These are phyloP conservation scores for Suillus subalutaceus DNA, from an alignment of 768 basidiomycete species.

Conservation along the genomic window DNA sequence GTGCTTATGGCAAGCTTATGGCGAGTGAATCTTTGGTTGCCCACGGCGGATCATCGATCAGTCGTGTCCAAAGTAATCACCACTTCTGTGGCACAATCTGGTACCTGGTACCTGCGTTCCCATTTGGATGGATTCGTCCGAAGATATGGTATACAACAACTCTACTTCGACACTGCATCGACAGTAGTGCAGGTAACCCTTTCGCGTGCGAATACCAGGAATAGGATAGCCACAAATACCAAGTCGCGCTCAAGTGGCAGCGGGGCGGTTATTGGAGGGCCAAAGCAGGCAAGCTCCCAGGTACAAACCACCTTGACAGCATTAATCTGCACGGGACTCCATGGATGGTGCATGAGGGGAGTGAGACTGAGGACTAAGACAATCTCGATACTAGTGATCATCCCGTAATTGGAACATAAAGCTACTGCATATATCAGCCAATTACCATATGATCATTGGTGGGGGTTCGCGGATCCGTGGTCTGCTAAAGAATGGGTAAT, in stretches of 20 bases:
- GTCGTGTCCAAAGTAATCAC: neutral
- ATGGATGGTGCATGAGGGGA: slow-evolving; percentile 69
- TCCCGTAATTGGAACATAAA: slow-evolving; percentile 62
- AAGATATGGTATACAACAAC: slow-evolving; percentile 31
- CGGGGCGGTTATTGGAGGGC: slow-evolving; percentile 42
- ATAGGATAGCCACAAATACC: slow-evolving; percentile 24
- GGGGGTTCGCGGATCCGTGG: slow-evolving; percentile 19
- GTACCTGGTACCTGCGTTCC: slow-evolving; percentile 49
- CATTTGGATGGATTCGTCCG: slow-evolving; percentile 54
- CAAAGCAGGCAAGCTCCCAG: slow-evolving; percentile 50
- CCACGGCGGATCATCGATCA: neutral
- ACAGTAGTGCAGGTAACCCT: slow-evolving; percentile 23
- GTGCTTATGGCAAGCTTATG: no score
- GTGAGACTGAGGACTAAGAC: slow-evolving; percentile 22
- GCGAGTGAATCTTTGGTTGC: neutral
- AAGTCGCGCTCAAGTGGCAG: slow-evolving; percentile 49
- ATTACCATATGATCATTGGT: neutral
- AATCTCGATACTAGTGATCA: slow-evolving; percentile 58
- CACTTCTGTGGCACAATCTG: neutral
- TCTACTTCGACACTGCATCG: slow-evolving; percentile 47
- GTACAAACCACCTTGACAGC: slow-evolving; percentile 59
- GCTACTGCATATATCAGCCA: slow-evolving; percentile 21
- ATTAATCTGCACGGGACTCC: slow-evolving; percentile 67
- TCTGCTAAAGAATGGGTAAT: slow-evolving; percentile 12
- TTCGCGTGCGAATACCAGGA: slow-evolving; percentile 51